Evolutionary conservation across 2,329 filamentous ascomycete species (phyloP).

Genomic region (Metarhizium robertsii): DNA sequence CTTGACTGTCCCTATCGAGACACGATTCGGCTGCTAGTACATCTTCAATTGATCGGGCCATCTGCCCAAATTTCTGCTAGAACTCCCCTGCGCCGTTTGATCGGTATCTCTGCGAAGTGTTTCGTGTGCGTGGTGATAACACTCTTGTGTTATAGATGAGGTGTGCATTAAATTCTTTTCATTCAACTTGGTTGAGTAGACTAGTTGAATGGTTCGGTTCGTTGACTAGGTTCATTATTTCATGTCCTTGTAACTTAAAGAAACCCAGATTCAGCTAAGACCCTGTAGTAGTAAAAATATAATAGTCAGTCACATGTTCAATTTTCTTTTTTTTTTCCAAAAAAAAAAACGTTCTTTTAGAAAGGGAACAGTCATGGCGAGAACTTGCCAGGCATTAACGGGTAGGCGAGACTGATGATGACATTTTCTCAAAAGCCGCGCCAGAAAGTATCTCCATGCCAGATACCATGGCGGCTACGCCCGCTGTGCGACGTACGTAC

Average conservation of each 20-base stretch:
- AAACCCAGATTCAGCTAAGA: slow-evolving; percentile 52
- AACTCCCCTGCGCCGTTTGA: neutral
- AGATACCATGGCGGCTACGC: slow-evolving; percentile 13
- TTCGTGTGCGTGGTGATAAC: neutral
- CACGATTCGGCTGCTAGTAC: neutral
- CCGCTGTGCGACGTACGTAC: slow-evolving; percentile 44
- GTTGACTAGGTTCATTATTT: slow-evolving; percentile 1
- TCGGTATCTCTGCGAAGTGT: neutral
- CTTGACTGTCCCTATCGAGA: neutral
- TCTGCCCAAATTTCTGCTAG: neutral
- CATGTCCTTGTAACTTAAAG: slow-evolving; percentile 29
- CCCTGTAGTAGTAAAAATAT: slow-evolving; percentile 27
- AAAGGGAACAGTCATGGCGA: neutral
- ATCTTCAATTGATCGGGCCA: neutral
- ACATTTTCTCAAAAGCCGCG: neutral
- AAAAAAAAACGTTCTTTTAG: too few species aligned
- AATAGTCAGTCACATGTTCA: slow-evolving; percentile 1
- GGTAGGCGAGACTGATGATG: neutral
- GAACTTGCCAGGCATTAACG: neutral
- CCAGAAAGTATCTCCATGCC: neutral
- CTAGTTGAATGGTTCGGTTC: neutral
- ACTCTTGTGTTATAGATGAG: neutral
- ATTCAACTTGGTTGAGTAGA: neutral
- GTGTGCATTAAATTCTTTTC: neutral
- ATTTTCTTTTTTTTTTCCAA: too few species aligned